Percentiles rank a stretch among this genome's conserved stretches.
Evolutionary conservation across 306 rosid genomes (phyloP).

Genomic region (Lotus japonicus): DNA sequence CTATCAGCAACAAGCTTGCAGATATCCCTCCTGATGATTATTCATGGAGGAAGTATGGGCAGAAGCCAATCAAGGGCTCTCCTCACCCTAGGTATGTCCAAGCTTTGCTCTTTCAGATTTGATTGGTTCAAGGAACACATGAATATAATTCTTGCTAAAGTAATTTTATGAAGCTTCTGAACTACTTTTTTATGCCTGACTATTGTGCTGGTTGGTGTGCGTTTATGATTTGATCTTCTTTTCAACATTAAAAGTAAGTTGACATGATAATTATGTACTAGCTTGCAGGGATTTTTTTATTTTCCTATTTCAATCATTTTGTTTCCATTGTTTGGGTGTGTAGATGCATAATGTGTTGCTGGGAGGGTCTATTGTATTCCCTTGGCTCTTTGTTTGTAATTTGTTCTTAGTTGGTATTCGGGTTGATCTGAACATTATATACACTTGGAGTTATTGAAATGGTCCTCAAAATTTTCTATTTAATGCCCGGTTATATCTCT

Average conservation of each 20-base stretch:
- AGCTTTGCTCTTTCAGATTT: slow-evolving; percentile 1
- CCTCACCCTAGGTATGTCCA: slow-evolving; percentile 88
- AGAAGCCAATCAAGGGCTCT: slow-evolving; percentile 99
- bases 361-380: neutral
- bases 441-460: neutral
- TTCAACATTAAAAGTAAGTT: neutral
- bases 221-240: slow-evolving; percentile 5
- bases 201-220: slow-evolving; percentile 12
- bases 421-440: neutral
- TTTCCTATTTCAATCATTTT: neutral
- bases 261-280: neutral
- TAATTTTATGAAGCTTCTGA: slow-evolving; percentile 2
- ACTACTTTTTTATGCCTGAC: neutral
- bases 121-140: neutral
- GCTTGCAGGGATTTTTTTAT: neutral
- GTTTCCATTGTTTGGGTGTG: neutral
- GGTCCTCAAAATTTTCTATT: neutral
- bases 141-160: neutral
- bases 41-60: slow-evolving; percentile 99
- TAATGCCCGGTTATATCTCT: slow-evolving; percentile 2
- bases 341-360: neutral
- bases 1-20: slow-evolving; percentile 94
- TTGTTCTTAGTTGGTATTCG: neutral
- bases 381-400: neutral
- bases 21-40: slow-evolving; percentile 98